Base-by-base conservation (phyloP, 1,284 basidiomycete species). In the Ustilago vetiveriae region DNA sequence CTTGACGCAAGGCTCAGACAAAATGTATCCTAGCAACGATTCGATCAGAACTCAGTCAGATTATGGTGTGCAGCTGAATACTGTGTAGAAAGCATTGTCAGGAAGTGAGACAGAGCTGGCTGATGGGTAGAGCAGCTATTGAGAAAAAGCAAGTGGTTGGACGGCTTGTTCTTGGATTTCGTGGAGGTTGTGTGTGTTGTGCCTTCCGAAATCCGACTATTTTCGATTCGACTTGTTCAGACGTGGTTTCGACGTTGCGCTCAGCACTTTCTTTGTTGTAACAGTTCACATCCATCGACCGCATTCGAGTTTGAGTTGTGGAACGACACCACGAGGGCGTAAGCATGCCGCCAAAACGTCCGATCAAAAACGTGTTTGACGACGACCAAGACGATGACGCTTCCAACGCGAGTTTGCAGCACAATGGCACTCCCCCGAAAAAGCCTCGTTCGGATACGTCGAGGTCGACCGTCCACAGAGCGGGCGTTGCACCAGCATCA, bases 261-360 rank as follows among this genome's bases (percentile, higher is more conserved):
- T 30, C 29, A 30, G 29, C 29, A n/a, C 29, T 30, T 30, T 30
- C 29, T 4, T 30, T 4, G 14, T n/a, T n/a, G n/a, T n/a, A n/a
- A n/a, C n/a, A n/a, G n/a, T n/a, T n/a, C n/a, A n/a, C n/a, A n/a
- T n/a, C n/a, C n/a, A n/a, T n/a, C n/a, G n/a, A n/a, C n/a, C n/a
- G n/a, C n/a, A n/a, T n/a, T n/a, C n/a, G n/a, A n/a, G n/a, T n/a
- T n/a, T n/a, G n/a, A n/a, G n/a, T n/a, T n/a, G n/a, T n/a, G n/a
- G n/a, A n/a, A n/a, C n/a, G n/a, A n/a, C n/a, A n/a, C n/a, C n/a
- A n/a, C n/a, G n/a, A n/a, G n/a, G n/a, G n/a, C n/a, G n/a, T n/a
- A n/a, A n/a, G n/a, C 2, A 69, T 69, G 71, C 66, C 71, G 22
- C 66, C 66, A 1, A 73, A 73, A 33, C 51, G 71, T 30, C 71